Conservation (phyloP, 2,329 filamentous ascomycete genomes). For the Albifimbria verrucaria region DNA sequence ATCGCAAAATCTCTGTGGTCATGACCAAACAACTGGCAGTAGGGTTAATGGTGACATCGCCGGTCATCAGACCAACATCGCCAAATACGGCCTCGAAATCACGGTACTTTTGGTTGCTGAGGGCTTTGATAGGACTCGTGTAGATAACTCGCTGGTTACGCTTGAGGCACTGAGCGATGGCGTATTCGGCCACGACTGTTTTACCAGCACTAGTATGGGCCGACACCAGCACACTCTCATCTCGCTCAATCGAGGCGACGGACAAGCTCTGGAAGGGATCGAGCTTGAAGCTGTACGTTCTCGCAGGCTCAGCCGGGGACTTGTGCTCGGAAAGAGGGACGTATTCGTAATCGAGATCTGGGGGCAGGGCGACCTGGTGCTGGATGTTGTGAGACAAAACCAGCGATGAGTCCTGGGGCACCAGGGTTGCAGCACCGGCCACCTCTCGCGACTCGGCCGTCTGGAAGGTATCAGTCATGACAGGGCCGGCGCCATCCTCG, state of each 20-base stretch:
- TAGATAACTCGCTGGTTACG: conserved; percentile 98
- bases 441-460: conserved; percentile 92
- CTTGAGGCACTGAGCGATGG: conserved; percentile 94
- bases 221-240: conserved; percentile 94
- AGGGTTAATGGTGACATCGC: conserved; percentile 98
- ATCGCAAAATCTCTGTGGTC: conserved; percentile 98
- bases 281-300: conserved; percentile 82
- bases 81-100: conserved; percentile 95
- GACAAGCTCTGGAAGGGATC: conserved; percentile 97
- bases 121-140: conserved; percentile 96
- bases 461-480: conserved; percentile 91
- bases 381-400: conserved; percentile 96
- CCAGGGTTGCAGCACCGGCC: conserved; percentile 69
- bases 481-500: conserved; percentile 64
- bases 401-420: conserved; percentile 65
- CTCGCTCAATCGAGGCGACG: conserved; percentile 90
- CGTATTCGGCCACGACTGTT: conserved; percentile 97
- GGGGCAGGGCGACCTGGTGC: conserved; percentile 93
- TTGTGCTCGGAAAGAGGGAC: conserved; percentile 94
- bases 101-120: conserved; percentile 98
- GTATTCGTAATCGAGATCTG: conserved; percentile 91
- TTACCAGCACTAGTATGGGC: conserved; percentile 98
- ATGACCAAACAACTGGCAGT: conserved; percentile 97
- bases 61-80: conserved; percentile 96
- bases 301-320: conserved; percentile 80